Base-by-base conservation (phyloP, 306 rosid species). In the Castanospermum australe region DNA sequence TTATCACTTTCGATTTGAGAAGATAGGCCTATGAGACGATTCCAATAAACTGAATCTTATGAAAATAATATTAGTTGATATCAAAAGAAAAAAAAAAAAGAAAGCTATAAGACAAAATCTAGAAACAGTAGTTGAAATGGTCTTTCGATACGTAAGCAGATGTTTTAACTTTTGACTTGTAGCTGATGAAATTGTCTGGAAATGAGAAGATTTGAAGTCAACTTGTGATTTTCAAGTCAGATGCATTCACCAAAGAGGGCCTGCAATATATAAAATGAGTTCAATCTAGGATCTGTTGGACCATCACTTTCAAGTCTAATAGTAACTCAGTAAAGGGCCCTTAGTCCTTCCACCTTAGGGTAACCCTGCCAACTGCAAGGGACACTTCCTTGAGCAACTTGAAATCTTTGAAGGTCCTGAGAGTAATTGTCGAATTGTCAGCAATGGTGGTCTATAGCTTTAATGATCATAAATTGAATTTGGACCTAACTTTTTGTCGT, bases 371-470 rank as follows among this genome's bases (percentile, higher is more conserved):
- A 64, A 39, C 13, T 22, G 81, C 45, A 71, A 73, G 72, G 42
- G 80, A 79, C 85, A 35, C 20, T 70, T 81, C 33, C 76, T 41
- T 52, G 80, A 24, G 35, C 71, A 81, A 82, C 67, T 83, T 76
- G 57, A 83, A 79, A 55, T 71, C 71, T 52, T 35, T 55, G 76
- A 75, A 8, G 81, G 84, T 78, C 79, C 25, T 56, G 36, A 12
- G 56, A 60, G 20, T 14, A 59, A 55, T 56, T 57, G 57, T 75
- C 33, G 30, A 52, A 63, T 48, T 69, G 77, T 56, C 84, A 63
- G 38, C 82, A 79, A 82, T 61, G 33, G 10, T 13, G 83, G 70
- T 56, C 84, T 18, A 76, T 78, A 78, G 61, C 55, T 73, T 52
- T 72, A 36, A 54, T 57, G 77, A 28, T n/a, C n/a, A n/a, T 45